phyloP scores from a whole-genome alignment of 345 rosid species.

The Angophora floribunda region DNA sequence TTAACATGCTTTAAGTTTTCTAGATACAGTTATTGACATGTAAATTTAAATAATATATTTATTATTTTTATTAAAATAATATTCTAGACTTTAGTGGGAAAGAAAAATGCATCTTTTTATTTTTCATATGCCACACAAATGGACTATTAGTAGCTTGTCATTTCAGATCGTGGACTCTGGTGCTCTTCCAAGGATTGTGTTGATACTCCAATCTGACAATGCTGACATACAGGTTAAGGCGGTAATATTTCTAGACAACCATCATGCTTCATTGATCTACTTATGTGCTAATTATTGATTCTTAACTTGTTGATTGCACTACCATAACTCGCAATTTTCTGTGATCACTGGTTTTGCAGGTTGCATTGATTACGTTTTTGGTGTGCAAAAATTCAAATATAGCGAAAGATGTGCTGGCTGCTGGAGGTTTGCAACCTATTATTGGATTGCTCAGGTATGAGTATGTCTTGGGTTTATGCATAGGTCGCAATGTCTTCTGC shows the following conservation, averaged over 20 bases:
- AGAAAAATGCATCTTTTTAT: not conserved
- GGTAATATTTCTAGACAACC: slow-evolving; percentile 17
- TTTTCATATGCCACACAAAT: not conserved
- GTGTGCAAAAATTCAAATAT: slow-evolving; percentile 44
- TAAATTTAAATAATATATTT: not conserved
- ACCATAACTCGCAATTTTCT: not conserved
- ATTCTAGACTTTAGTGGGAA: not conserved
- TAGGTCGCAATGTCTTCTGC: slow-evolving; percentile 1
- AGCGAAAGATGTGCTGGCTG: slow-evolving; percentile 58
- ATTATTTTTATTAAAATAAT: not conserved
- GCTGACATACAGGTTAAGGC: slow-evolving; percentile 60
- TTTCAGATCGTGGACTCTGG: slow-evolving; percentile 56
- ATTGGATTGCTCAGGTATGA: slow-evolving; percentile 58
- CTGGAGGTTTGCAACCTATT: slow-evolving; percentile 84
- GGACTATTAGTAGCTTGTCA: not conserved
- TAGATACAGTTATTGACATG: not conserved
- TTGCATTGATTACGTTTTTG: not conserved
- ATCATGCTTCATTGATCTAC: not conserved
- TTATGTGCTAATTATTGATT: not conserved
- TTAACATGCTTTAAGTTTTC: not conserved
- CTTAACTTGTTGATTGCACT: not conserved
- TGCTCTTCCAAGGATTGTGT: slow-evolving; percentile 55
- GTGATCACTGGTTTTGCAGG: not conserved
- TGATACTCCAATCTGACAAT: slow-evolving; percentile 64
- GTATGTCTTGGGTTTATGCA: slow-evolving; percentile 46